Evolutionary conservation across 371 early-diverging fungal genomes (phyloP), one percentile per base, ranked within the genome.

Genomic region (Capniomyces stellatus): DNA sequence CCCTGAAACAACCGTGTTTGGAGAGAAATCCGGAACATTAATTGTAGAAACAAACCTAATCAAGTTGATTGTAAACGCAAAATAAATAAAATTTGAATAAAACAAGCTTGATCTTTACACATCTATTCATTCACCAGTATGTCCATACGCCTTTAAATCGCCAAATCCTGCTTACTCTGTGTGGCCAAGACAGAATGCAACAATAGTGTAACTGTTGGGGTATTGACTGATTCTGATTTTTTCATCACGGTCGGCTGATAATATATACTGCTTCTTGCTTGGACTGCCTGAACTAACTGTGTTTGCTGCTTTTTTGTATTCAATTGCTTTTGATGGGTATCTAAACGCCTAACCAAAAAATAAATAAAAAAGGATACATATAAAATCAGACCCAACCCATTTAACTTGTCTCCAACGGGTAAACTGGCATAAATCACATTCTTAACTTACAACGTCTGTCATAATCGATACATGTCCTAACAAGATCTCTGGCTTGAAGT

Each of bases 191-290:
- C 89, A 87, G 66, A 81, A 94, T 1, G 76, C 63, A 54, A 88
- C 78, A 59, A 97, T 90, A 60, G 82, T 87, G 60, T 85, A 88
- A 0, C 83, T 75, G 53, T 84, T 82, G 15, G 96, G 95, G 64
- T 79, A 94, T 41, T 71, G 72, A 56, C 87, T 86, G 39, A 94
- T 77, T 22, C 97, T 79, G 54, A 97, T 79, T 63, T 97, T 92
- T 56, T 95, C 93, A 70, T 97, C 97, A 40, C 97, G 85, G 67
- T 97, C 97, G 54, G 87, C 77, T 6, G 95, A 88, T 44, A 94
- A 66, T 21, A 94, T 61, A 25, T 52, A 61, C 15, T 66, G 47
- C n/a, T n/a, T n/a, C n/a, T n/a, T n/a, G n/a, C n/a, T n/a, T n/a
- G n/a, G n/a, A n/a, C n/a, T n/a, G n/a, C n/a, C n/a, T n/a, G n/a